These are phyloP conservation scores for Aphanomyces euteiches DNA, from an alignment of 352 stramenopile genomes.

Conservation along the genomic window DNA sequence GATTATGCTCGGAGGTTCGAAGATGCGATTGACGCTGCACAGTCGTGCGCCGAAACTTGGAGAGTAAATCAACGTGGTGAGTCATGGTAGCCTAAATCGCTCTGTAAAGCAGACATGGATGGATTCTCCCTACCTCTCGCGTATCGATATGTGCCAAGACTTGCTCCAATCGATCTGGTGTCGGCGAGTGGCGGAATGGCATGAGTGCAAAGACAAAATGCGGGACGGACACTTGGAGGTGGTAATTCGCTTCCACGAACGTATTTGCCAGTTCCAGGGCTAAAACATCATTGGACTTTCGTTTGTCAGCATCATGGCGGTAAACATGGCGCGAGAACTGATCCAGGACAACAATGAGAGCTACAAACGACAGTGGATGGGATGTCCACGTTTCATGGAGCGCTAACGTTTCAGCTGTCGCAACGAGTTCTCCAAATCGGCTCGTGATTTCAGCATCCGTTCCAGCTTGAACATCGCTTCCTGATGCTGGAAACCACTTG, in stretches of 20 bases:
- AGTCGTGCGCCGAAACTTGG: slow-evolving; percentile 82
- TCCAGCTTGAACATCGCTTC: slow-evolving; percentile 45
- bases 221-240: slow-evolving; percentile 48
- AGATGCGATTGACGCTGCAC: slow-evolving; percentile 64
- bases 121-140: slow-evolving; percentile 31
- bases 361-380: slow-evolving; percentile 48
- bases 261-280: slow-evolving; percentile 45
- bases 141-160: slow-evolving; percentile 55
- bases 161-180: slow-evolving; percentile 46
- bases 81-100: slow-evolving; percentile 37
- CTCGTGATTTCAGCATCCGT: slow-evolving; percentile 44
- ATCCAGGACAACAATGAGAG: slow-evolving; percentile 81
- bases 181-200: slow-evolving; percentile 78
- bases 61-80: slow-evolving; percentile 57
- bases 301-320: slow-evolving; percentile 38
- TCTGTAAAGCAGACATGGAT: slow-evolving; percentile 8
- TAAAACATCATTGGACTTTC: slow-evolving; percentile 46
- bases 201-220: slow-evolving; percentile 81
- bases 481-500: slow-evolving; percentile 63
- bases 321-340: slow-evolving; percentile 84
- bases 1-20: slow-evolving; percentile 35
- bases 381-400: slow-evolving; percentile 46
- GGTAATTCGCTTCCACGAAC: slow-evolving; percentile 48
- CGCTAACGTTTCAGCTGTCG: slow-evolving; percentile 43
- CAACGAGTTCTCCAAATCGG: slow-evolving; percentile 43